phyloP scores from a whole-genome alignment of 148 eudicot species.

The Simmondsia chinensis region DNA sequence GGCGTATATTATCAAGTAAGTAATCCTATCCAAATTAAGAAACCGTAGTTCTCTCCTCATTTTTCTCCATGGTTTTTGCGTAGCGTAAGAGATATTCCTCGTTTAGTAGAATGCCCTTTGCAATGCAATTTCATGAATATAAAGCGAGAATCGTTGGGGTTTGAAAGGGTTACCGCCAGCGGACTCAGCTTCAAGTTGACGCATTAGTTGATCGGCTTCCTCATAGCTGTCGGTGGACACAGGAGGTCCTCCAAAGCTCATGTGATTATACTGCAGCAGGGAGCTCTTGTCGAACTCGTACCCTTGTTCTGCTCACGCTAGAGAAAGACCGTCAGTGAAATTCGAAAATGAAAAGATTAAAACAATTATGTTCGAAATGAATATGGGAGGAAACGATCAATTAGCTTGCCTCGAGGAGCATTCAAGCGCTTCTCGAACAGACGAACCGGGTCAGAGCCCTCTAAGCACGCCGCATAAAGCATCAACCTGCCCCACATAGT shows the following conservation, averaged over 20 bases:
- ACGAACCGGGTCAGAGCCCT: constrained; percentile 79
- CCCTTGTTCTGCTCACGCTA: constrained; percentile 32
- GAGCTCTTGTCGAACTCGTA: constrained; percentile 55
- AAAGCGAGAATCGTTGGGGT: neutral
- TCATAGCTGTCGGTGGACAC: constrained; percentile 39
- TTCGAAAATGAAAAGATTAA: neutral
- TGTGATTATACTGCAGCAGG: constrained; percentile 56
- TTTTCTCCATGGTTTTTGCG: too few relatives aligned
- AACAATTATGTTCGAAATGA: neutral
- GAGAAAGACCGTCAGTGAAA: constrained; percentile 1
- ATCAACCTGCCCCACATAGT: constrained; percentile 30
- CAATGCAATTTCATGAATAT: neutral
- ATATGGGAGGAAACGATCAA: neutral
- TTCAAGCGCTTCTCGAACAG: constrained; percentile 70
- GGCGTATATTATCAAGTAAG: too few relatives aligned
- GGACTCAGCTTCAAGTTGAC: constrained; percentile 42
- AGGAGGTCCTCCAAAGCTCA: constrained; percentile 82
- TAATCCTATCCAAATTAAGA: too few relatives aligned
- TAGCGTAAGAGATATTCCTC: too few relatives aligned
- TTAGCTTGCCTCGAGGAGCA: constrained; percentile 47
- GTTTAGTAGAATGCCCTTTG: too few relatives aligned
- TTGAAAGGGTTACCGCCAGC: constrained; percentile 36
- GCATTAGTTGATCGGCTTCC: constrained; percentile 57
- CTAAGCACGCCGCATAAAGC: constrained; percentile 71
- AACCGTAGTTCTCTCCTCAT: too few relatives aligned